These are phyloP conservation scores for Epichloe hybrida DNA, from an alignment of 2,329 filamentous ascomycete genomes.

Conservation along the genomic window DNA sequence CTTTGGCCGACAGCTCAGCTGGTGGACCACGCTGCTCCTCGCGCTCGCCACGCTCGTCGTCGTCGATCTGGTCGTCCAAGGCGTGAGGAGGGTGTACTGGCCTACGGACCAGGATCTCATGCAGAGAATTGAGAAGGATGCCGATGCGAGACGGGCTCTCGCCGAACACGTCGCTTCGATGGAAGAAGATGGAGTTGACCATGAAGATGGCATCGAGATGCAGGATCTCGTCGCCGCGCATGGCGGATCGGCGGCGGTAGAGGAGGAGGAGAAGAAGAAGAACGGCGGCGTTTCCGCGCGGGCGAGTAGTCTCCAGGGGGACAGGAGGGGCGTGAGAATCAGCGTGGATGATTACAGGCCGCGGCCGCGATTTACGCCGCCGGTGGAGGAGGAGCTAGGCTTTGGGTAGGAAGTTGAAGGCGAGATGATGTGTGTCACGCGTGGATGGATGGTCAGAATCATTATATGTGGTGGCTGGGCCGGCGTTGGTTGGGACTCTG, in stretches of 20 bases:
- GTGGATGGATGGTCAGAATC: no score
- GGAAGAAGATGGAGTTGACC: slow-evolving; percentile 6
- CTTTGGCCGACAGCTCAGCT: slow-evolving; percentile 57
- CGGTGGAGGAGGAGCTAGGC: slow-evolving; percentile 10
- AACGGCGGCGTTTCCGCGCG: background rate
- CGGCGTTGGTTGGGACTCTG: no score
- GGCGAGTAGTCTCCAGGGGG: background rate
- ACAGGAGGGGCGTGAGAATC: background rate
- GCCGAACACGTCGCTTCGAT: slow-evolving; percentile 28
- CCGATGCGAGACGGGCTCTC: slow-evolving; percentile 35
- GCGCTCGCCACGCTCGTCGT: slow-evolving; percentile 48
- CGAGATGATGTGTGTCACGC: no score
- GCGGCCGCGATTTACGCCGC: slow-evolving; percentile 17
- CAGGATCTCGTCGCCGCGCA: slow-evolving; percentile 1
- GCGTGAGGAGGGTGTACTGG: slow-evolving; percentile 55
- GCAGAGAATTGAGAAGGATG: slow-evolving; percentile 67
- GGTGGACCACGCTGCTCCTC: slow-evolving; percentile 65
- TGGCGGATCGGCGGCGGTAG: background rate
- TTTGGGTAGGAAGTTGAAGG: no score
- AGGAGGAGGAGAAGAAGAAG: background rate
- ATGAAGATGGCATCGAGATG: slow-evolving; percentile 10
- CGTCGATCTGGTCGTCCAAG: slow-evolving; percentile 56
- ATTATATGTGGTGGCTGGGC: no score
- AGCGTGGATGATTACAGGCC: background rate
- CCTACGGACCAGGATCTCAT: slow-evolving; percentile 74